Evolutionary conservation across 164 flowering plant species (phyloP).

Genomic region (Stephania yunnanensis): DNA sequence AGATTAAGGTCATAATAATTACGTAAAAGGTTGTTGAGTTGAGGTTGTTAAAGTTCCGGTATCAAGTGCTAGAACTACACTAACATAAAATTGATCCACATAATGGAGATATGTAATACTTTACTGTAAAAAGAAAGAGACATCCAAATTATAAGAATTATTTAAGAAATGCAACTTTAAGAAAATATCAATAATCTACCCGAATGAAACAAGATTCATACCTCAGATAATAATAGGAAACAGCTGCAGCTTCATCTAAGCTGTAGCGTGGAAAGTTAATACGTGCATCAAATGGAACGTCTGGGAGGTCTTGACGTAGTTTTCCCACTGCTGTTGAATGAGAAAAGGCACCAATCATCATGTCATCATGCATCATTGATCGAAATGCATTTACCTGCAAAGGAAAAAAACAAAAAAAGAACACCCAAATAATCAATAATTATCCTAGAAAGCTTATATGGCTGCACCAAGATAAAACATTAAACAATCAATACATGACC

Average conservation of each 20-base stretch:
- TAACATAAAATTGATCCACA: no score
- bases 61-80: no score
- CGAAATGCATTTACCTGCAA: slow-evolving; percentile 86
- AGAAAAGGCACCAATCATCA: slow-evolving; percentile 98
- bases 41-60: no score
- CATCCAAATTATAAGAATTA: no score
- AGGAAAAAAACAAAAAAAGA: not conserved
- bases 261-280: slow-evolving; percentile 65
- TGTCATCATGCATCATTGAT: slow-evolving; percentile 79
- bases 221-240: slow-evolving; percentile 89
- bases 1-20: no score
- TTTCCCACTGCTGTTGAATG: slow-evolving; percentile 99
- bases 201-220: slow-evolving; percentile 20
- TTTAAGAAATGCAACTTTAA: not conserved
- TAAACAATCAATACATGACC: no score
- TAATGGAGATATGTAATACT: no score
- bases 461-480: no score
- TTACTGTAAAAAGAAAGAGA: no score
- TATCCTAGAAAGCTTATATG: not conserved
- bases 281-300: slow-evolving; percentile 84
- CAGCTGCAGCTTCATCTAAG: slow-evolving; percentile 82
- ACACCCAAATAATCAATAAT: not conserved
- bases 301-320: slow-evolving; percentile 77
- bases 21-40: no score
- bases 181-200: not conserved